Evolutionary conservation across 495 filamentous ascomycete species (phyloP).

Genomic region (Penicillium silybi): DNA sequence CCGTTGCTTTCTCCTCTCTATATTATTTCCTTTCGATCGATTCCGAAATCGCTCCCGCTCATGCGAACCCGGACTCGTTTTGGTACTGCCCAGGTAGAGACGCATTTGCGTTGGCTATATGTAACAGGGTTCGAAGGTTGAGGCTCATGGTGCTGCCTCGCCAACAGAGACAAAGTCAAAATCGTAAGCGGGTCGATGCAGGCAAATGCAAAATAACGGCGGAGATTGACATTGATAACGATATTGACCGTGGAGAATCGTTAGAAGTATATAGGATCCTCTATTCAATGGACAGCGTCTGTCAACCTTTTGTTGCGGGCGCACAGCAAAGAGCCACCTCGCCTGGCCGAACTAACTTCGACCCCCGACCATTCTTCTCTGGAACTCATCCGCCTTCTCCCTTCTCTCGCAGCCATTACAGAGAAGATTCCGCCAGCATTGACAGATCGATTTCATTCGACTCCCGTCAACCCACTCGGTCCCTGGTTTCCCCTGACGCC

Average conservation of each 20-base stretch:
- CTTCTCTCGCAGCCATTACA: background rate
- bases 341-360: conserved; percentile 15
- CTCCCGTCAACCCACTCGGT: conserved; percentile 17
- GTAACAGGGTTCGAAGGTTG: background rate
- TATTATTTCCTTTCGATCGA: background rate
- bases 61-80: background rate
- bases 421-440: background rate
- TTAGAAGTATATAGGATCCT: background rate
- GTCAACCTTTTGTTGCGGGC: background rate
- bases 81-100: background rate
- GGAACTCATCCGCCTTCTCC: background rate
- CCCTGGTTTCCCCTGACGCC: conserved; percentile 32
- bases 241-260: background rate
- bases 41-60: background rate
- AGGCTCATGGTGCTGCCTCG: background rate
- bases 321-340: conserved; percentile 17
- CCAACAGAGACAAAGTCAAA: background rate
- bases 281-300: background rate
- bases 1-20: conserved; percentile 10
- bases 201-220: background rate
- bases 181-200: background rate
- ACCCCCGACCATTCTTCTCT: conserved; percentile 15
- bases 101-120: background rate
- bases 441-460: background rate
- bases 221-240: background rate